Percentiles rank a stretch among this genome's conserved stretches.
Evolutionary conservation across 768 basidiomycete genomes (phyloP).

Genomic region (Mycena chlorophos): DNA sequence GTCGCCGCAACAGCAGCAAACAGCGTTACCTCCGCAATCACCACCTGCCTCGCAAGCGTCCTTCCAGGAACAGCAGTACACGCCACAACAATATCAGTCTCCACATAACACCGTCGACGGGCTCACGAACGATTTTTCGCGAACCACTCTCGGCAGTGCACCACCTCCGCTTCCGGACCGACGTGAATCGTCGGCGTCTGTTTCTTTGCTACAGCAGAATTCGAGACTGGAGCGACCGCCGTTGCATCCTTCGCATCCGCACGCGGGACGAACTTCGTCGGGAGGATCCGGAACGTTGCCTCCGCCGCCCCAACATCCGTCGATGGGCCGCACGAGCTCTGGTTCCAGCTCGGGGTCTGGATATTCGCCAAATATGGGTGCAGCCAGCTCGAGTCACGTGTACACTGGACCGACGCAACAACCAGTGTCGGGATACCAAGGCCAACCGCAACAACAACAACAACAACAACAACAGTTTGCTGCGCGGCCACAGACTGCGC

Average conservation of each 20-base stretch:
- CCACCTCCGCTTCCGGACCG: conserved; percentile 12
- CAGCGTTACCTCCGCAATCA: background rate
- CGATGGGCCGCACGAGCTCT: background rate
- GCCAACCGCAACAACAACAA: background rate
- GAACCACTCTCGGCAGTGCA: conserved; percentile 5
- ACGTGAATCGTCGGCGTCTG: conserved; percentile 1
- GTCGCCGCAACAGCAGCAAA: background rate
- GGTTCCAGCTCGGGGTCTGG: background rate
- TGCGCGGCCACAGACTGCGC: background rate
- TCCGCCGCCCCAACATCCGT: background rate
- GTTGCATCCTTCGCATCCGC: conserved; percentile 16
- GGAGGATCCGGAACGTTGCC: background rate
- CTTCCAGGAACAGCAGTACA: background rate
- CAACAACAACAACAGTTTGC: background rate
- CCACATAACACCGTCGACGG: conserved; percentile 10
- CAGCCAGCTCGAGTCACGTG: too few species aligned
- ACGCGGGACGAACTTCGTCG: conserved; percentile 1
- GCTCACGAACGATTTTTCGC: conserved; percentile 13
- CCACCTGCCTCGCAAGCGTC: background rate
- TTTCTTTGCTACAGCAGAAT: background rate
- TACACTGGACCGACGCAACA: background rate
- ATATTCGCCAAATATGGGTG: too few species aligned
- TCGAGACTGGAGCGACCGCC: conserved; percentile 12
- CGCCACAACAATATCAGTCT: too few species aligned
- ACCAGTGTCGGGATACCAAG: too few species aligned